These are phyloP conservation scores for Aspergillus saccharolyticus DNA, from an alignment of 495 filamentous ascomycete genomes.

Conservation along the genomic window DNA sequence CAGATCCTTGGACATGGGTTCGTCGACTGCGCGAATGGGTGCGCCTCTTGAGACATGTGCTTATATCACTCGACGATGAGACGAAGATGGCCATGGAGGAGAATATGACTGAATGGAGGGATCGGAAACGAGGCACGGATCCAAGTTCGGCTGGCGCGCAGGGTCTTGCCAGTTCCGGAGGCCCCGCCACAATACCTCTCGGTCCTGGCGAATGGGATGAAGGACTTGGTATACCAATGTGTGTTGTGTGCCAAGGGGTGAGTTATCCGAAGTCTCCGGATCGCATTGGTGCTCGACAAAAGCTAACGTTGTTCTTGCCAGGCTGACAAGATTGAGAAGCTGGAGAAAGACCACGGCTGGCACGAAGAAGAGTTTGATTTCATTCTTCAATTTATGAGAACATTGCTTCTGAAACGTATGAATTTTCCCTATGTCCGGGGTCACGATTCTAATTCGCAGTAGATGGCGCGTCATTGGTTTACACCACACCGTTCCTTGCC, in stretches of 20 bases:
- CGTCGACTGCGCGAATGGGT: slow-evolving; percentile 86
- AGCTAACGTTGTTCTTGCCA: slow-evolving; percentile 35
- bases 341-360: slow-evolving; percentile 86
- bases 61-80: slow-evolving; percentile 68
- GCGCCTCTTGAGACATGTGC: slow-evolving; percentile 66
- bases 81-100: slow-evolving; percentile 80
- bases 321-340: slow-evolving; percentile 82
- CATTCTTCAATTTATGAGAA: slow-evolving; percentile 81
- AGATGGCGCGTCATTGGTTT: slow-evolving; percentile 90
- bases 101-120: slow-evolving; percentile 60
- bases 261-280: slow-evolving; percentile 27
- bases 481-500: slow-evolving; percentile 74
- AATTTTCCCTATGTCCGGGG: neutral
- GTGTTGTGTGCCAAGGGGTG: slow-evolving; percentile 91
- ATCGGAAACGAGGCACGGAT: slow-evolving; percentile 45
- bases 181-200: slow-evolving; percentile 62
- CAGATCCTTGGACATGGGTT: slow-evolving; percentile 87
- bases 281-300: neutral
- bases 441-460: slow-evolving; percentile 19
- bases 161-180: slow-evolving; percentile 48
- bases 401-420: slow-evolving; percentile 77
- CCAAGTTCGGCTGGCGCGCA: slow-evolving; percentile 28
- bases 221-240: slow-evolving; percentile 79
- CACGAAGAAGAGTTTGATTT: slow-evolving; percentile 93
- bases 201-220: slow-evolving; percentile 95